Conservation (phyloP, 768 basidiomycete species). For the Porpolomopsis calyptriformis region DNA sequence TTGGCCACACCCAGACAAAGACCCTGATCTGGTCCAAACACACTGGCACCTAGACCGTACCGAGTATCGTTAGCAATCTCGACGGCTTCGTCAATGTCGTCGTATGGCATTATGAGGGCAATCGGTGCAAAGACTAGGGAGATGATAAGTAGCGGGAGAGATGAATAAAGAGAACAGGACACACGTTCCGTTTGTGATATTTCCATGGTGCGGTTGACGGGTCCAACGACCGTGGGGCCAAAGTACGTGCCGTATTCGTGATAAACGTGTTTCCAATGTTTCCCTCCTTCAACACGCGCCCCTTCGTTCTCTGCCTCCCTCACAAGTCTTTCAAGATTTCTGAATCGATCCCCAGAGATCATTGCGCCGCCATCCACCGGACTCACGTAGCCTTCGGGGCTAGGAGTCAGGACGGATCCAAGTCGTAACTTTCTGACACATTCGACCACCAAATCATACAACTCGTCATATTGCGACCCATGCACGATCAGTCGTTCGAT, state of each 20-base stretch:
- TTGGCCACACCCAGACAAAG: conserved; percentile 74
- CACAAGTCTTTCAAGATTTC: conserved; percentile 57
- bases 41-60: conserved; percentile 88
- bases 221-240: conserved; percentile 75
- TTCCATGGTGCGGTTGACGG: conserved; percentile 57
- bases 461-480: conserved; percentile 59
- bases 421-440: conserved; percentile 60
- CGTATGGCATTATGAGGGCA: conserved; percentile 77
- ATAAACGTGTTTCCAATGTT: conserved; percentile 52
- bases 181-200: conserved; percentile 74
- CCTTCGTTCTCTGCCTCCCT: conserved; percentile 58
- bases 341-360: conserved; percentile 68
- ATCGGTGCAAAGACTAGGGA: conserved; percentile 83
- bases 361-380: conserved; percentile 83
- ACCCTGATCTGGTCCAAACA: conserved; percentile 81
- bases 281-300: conserved; percentile 57
- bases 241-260: conserved; percentile 74
- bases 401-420: conserved; percentile 61
- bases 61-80: conserved; percentile 79
- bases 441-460: conserved; percentile 55
- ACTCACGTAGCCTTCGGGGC: conserved; percentile 56
- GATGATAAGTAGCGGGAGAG: not conserved
- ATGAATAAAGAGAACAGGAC: conserved; percentile 19
- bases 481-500: conserved; percentile 91
- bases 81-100: conserved; percentile 75